Base-by-base conservation (phyloP, 164 flowering plant genomes). In the Liquidambar formosana region DNA sequence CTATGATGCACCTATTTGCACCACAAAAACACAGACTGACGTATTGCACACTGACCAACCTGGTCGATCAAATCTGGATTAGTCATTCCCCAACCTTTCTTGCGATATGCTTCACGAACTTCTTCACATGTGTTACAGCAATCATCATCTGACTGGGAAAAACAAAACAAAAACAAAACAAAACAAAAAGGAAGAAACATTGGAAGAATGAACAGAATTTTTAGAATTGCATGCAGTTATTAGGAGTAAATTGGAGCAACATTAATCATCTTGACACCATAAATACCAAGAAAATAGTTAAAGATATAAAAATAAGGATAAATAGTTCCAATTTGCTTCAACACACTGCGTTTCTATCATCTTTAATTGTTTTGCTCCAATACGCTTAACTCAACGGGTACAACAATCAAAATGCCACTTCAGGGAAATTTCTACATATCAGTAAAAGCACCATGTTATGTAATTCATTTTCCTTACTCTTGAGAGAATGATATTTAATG, bases 101-200 rank as follows among this genome's bases (percentile, higher is more conserved):
- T 86, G 57, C 80, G 70, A 66, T 89, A 89, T 58, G 92, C 92
- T 67, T 89, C 95, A 56, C 85, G 89, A 64, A 89, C 95, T 68
- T 88, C 95, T 75, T 89, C 92, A 71, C 95, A 89, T 61, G 90
- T 76, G 70, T 89, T 89, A 73, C 95, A 89, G 65, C 95, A 89
- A 64, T 89, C 79, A 70, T 85, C 88, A 78, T 88, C 95, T 11
- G 84, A 57, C 95, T 89, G 87, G 74, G 75, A 47, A 13, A 45
- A 41, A 49, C 23, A 64, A 10, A 52, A 60, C 48, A 15, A 49
- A 43, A 44, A 70, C 46, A 23, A n/a, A 22, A 13, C 43, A 25
- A 15, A 54, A 33, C 18, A 67, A 45, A 28, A 25, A 27, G 72
- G 22, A 47, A 41, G 1, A 4, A 28, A 18, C 64, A 48, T 54